Percentiles rank a stretch among this genome's conserved stretches.
phyloP scores from a whole-genome alignment of 2,329 filamentous ascomycete genomes.

The Penicillium expansum region DNA sequence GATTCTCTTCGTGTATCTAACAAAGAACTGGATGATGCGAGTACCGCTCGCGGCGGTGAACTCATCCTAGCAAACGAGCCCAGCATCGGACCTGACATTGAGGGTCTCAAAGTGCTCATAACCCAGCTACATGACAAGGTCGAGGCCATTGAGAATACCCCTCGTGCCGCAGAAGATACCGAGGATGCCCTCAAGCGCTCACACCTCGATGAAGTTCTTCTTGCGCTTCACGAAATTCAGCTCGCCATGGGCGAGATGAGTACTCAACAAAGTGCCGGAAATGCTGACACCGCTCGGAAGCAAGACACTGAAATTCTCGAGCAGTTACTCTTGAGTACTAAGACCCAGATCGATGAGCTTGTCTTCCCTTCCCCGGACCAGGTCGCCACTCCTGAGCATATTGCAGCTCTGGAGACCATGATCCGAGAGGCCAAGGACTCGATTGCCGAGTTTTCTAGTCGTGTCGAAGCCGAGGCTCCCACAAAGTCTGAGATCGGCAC shows the following conservation, averaged over 20 bases:
- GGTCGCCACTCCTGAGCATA: constrained; percentile 60
- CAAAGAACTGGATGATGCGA: constrained; percentile 50
- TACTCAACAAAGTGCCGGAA: constrained; percentile 47
- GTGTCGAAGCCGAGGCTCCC: constrained; percentile 65
- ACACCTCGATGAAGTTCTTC: constrained; percentile 48
- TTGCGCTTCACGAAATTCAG: constrained; percentile 53
- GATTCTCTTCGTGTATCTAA: constrained; percentile 66
- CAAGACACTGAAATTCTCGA: constrained; percentile 91
- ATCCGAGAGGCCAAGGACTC: constrained; percentile 73
- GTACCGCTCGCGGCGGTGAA: constrained; percentile 52
- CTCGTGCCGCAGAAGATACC: constrained; percentile 37
- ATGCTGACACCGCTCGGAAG: constrained; percentile 59
- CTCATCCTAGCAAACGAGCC: constrained; percentile 56
- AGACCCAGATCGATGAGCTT: constrained; percentile 81
- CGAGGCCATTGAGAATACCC: constrained; percentile 64
- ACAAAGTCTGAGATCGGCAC: constrained; percentile 75
- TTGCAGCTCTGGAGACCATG: constrained; percentile 64
- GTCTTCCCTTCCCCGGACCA: constrained; percentile 63
- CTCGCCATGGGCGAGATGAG: constrained; percentile 55
- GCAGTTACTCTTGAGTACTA: constrained; percentile 84
- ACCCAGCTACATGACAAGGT: constrained; percentile 80
- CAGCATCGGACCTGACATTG: constrained; percentile 59
- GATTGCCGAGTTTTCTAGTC: constrained; percentile 63
- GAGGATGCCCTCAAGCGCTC: constrained; percentile 47
- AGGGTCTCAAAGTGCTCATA: constrained; percentile 80